Percentiles rank a stretch among this genome's conserved stretches.
phyloP scores from a whole-genome alignment of 441 rosid genomes.

The Oxalis stricta region DNA sequence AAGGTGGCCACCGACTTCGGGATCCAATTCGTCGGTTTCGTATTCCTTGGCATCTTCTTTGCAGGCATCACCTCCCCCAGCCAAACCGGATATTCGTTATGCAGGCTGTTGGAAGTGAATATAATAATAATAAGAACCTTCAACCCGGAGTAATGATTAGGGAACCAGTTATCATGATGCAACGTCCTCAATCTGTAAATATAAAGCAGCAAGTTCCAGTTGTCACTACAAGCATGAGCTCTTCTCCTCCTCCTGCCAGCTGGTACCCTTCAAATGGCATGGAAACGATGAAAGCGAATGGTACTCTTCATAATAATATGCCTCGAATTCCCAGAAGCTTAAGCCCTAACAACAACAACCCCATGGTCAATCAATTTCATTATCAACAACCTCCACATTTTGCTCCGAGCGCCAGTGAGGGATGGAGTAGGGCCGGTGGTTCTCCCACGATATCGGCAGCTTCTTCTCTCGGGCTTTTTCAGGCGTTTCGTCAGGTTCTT shows the following conservation, averaged over 20 bases:
- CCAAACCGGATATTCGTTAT: conserved; percentile 40
- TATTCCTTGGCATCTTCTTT: conserved; percentile 43
- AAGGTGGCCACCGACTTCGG: conserved; percentile 41
- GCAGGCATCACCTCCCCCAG: conserved; percentile 37
- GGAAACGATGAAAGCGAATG: conserved; percentile 48
- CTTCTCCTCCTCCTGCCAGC: conserved; percentile 35
- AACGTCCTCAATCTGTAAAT: conserved; percentile 50
- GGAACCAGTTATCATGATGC: conserved; percentile 65
- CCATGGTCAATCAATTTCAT: conserved; percentile 42
- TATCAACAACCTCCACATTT: conserved; percentile 48
- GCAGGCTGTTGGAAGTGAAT: conserved; percentile 36
- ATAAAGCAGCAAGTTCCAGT: conserved; percentile 33
- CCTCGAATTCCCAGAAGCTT: conserved; percentile 42
- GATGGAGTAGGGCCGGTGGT: conserved; percentile 35
- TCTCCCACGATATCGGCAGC: conserved; percentile 63
- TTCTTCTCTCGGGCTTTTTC: conserved; percentile 74
- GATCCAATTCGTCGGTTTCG: conserved; percentile 33
- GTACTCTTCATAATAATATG: no score
- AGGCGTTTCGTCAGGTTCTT: conserved; percentile 41
- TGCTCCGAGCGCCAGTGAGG: conserved; percentile 23
- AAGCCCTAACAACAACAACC: conserved; percentile 29
- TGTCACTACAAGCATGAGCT: conserved; percentile 31
- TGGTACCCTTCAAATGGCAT: conserved; percentile 35
- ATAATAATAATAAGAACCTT: conserved; percentile 31
- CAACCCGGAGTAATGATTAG: conserved; percentile 33